Base-by-base conservation (phyloP, 2,329 filamentous ascomycete genomes). In the Botrytis squamosa region DNA sequence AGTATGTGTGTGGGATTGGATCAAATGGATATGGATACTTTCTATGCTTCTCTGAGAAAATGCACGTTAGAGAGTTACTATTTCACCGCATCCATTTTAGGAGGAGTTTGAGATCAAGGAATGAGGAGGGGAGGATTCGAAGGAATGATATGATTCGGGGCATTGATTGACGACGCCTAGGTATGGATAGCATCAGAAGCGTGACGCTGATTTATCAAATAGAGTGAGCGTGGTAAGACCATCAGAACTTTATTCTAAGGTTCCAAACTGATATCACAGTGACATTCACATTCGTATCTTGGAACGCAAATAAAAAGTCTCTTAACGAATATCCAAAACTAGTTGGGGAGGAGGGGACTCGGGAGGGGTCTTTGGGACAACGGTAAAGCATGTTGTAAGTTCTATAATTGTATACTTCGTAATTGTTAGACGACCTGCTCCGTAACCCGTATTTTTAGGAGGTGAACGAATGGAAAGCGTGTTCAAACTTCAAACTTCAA, bases 51-150 rank as follows among this genome's bases (percentile, higher is more conserved):
- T 59, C 38, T 57, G 9, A 25, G 59, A 25, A 67, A 44, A 68
- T 67, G 62, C 49, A 57, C 16, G 14, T 64, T 49, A 38, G 38
- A 22, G 52, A 29, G 42, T 62, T 38, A 16, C 59, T 18, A 44
- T 57, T 70, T 70, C 55, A 70, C 71, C 71, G 71, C 71, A 57
- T 73, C 55, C 25, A 33, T 62, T 70, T 44, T 70, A 44, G 70
- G 38, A 72, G 52, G 46, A 71, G 60, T 57, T 66, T 67, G 64
- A 44, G 64, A 44, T 33, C 52, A 63, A 18, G n/a, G 59, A 40
- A 57, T 20, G 10, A 33, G n/a, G 57, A 59, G 70, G 29, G 46
- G n/a, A 46, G 36, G 14, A 33, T 70, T 70, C 6, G 36, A 57
- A 65, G 70, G 70, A 59, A 29, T 42, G 62, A 67, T 18, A 40